Conservation (phyloP, 140 eudicot genomes). For the Senecio squalidus region DNA sequence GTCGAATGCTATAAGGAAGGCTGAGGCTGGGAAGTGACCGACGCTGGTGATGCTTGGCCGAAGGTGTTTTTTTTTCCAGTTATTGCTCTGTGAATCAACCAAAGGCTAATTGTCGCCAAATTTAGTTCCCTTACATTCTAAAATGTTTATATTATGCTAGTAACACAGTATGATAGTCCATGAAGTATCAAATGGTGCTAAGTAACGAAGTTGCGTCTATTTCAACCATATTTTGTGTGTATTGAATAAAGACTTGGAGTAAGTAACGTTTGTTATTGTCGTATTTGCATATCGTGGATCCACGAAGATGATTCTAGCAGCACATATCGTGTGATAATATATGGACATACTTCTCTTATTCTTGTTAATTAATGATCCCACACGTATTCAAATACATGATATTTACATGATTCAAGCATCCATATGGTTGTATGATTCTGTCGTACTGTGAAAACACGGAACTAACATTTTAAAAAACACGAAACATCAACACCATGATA, state of each 20-base stretch:
- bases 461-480: neutral
- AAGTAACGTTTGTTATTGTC: neutral
- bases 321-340: neutral
- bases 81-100: conserved; percentile 30
- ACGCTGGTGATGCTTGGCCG: conserved; percentile 36
- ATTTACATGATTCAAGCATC: conserved; percentile 4
- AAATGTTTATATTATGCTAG: neutral
- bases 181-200: neutral
- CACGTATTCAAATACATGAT: conserved; percentile 23
- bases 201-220: too few relatives aligned
- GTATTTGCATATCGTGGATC: neutral
- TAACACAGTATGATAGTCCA: too few relatives aligned
- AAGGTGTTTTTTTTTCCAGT: conserved; percentile 65
- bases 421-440: conserved; percentile 14
- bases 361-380: neutral
- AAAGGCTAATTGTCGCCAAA: neutral
- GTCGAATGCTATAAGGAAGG: conserved; percentile 78
- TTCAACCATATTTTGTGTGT: too few relatives aligned
- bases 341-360: conserved; percentile 11
- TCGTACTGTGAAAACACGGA: conserved; percentile 6
- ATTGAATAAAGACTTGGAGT: neutral
- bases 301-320: neutral
- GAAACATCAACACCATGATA: neutral
- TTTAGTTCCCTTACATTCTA: neutral
- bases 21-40: conserved; percentile 52